These are phyloP conservation scores for Phytopythium boreale DNA, from an alignment of 352 stramenopile species.

Conservation along the genomic window DNA sequence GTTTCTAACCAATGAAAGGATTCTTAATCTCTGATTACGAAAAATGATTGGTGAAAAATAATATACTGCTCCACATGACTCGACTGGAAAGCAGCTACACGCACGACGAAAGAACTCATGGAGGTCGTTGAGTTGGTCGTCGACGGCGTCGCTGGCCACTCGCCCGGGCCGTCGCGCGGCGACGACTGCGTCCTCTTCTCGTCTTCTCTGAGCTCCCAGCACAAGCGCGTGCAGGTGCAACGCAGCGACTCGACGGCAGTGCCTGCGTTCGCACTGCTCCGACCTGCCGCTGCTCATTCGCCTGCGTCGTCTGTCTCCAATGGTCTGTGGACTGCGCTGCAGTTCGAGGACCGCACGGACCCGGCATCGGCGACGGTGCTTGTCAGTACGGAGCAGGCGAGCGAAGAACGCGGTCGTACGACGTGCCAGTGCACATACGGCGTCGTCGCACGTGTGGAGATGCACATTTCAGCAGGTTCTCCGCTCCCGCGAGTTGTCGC, in stretches of 20 bases:
- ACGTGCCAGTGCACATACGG: not conserved
- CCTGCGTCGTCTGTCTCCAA: not conserved
- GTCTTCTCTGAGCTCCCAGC: not conserved
- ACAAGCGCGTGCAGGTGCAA: not conserved
- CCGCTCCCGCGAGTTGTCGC: not conserved
- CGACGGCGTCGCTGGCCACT: not conserved
- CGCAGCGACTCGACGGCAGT: not conserved
- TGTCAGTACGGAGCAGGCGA: not conserved
- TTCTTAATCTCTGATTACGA: too few species aligned
- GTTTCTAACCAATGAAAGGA: not conserved
- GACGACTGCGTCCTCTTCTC: conserved; percentile 2
- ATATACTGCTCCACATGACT: too few species aligned
- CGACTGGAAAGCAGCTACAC: not conserved
- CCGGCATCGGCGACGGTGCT: not conserved
- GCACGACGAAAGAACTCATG: not conserved
- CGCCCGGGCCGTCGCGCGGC: not conserved
- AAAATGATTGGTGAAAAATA: not conserved
- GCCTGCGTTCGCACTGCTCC: not conserved
- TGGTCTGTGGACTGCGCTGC: not conserved
- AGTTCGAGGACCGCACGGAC: not conserved
- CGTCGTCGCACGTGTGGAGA: not conserved
- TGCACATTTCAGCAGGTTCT: not conserved
- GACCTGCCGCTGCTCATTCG: not conserved
- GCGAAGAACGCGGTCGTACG: not conserved
- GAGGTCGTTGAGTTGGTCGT: conserved; percentile 6